These are phyloP conservation scores for Thelonectria rubi DNA, from an alignment of 2,329 filamentous ascomycete species.

Conservation along the genomic window DNA sequence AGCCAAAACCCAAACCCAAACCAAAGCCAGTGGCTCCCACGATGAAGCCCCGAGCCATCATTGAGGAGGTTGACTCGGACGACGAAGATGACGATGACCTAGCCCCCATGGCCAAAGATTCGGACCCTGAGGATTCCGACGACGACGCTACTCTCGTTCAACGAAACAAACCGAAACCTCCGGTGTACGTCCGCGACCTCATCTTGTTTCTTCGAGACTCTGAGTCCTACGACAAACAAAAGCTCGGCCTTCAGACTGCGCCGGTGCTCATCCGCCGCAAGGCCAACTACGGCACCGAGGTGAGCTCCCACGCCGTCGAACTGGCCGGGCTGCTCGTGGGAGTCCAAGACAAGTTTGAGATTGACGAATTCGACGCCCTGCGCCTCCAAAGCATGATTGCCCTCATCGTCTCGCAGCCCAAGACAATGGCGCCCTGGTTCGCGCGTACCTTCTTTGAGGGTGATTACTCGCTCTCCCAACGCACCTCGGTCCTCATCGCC, in stretches of 20 bases:
- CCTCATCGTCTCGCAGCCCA: slow-evolving; percentile 78
- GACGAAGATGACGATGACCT: slow-evolving; percentile 74
- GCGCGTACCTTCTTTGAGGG: slow-evolving; percentile 87
- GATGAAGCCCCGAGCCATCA: slow-evolving; percentile 57
- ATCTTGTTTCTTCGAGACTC: slow-evolving; percentile 80
- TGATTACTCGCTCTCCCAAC: slow-evolving; percentile 88
- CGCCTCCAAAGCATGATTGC: slow-evolving; percentile 85
- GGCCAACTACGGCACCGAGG: slow-evolving; percentile 85
- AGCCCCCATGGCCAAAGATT: slow-evolving; percentile 82
- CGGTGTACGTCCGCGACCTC: slow-evolving; percentile 90
- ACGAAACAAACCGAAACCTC: slow-evolving; percentile 81
- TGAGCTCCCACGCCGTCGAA: slow-evolving; percentile 84
- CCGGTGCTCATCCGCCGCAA: slow-evolving; percentile 87
- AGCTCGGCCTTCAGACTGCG: slow-evolving; percentile 79
- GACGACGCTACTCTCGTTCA: slow-evolving; percentile 90
- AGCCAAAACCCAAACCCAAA: slow-evolving; percentile 42
- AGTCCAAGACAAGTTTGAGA: slow-evolving; percentile 84
- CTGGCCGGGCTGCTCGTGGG: slow-evolving; percentile 80
- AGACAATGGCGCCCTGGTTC: slow-evolving; percentile 84
- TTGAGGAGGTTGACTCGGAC: slow-evolving; percentile 72
- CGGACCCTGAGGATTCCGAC: slow-evolving; percentile 89
- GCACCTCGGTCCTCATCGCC: slow-evolving; percentile 81
- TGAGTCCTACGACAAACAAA: slow-evolving; percentile 86
- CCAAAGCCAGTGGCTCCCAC: slow-evolving; percentile 42
- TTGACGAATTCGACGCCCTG: slow-evolving; percentile 79